phyloP scores from a whole-genome alignment of 1,284 basidiomycete species.

The Puccinia triticina region DNA sequence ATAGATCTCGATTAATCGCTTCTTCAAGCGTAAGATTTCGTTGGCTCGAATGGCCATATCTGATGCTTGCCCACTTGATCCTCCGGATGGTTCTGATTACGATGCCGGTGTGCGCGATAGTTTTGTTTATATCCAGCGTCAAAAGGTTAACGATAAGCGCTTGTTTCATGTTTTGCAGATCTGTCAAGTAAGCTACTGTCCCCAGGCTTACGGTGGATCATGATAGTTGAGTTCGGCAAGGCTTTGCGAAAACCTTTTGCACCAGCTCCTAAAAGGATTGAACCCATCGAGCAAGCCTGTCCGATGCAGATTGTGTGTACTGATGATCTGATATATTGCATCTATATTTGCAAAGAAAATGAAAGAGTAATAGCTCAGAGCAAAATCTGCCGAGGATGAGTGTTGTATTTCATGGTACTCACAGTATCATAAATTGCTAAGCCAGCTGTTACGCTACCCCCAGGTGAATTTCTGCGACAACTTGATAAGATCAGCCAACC shows the following conservation, averaged over 20 bases:
- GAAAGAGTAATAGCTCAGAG: not conserved
- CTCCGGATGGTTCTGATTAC: conserved; percentile 81
- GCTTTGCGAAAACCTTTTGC: conserved; percentile 84
- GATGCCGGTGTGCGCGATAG: not conserved
- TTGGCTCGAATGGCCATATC: conserved; percentile 92
- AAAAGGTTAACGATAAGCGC: not conserved
- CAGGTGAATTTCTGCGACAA: conserved; percentile 81
- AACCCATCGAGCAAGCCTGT: conserved; percentile 90
- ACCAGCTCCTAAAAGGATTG: conserved; percentile 75
- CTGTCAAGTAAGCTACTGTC: conserved; percentile 40
- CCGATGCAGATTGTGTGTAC: conserved; percentile 94
- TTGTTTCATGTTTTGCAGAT: not conserved
- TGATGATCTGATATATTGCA: conserved; percentile 83
- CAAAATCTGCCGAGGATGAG: not conserved
- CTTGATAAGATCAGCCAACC: not conserved
- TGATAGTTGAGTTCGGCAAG: conserved; percentile 86
- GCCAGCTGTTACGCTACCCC: conserved; percentile 88
- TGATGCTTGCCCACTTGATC: conserved; percentile 85
- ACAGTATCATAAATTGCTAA: conserved; percentile 94
- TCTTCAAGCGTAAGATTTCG: conserved; percentile 83
- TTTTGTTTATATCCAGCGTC: not conserved
- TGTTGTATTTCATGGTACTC: conserved; percentile 54
- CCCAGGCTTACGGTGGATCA: conserved; percentile 83
- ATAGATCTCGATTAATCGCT: conserved; percentile 80
- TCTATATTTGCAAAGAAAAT: conserved; percentile 49